Evolutionary conservation across 805 yeast genomes (phyloP).

Genomic region (Yamadazyma scolyti): DNA sequence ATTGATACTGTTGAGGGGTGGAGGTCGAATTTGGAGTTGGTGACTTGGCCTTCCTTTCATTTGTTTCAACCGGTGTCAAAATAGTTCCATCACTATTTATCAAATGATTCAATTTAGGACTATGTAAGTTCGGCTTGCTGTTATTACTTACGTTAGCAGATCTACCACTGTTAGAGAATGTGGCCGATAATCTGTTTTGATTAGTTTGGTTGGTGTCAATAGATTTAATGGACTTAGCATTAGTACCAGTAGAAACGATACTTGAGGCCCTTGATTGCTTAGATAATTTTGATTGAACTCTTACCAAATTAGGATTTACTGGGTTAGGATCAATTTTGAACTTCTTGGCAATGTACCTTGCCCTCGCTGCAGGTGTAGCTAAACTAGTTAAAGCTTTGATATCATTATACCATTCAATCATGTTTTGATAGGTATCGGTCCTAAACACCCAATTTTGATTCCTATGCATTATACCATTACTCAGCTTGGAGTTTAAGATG

Average conservation of each 20-base stretch:
- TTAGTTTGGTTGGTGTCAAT: conserved; percentile 5
- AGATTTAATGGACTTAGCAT: conserved; percentile 6
- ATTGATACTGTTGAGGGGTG: conserved; percentile 1
- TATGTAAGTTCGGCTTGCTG: conserved; percentile 15
- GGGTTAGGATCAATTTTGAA: conserved; percentile 11
- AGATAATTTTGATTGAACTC: conserved; percentile 5
- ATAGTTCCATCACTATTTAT: conserved; percentile 45
- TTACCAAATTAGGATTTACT: conserved; percentile 12
- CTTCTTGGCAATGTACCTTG: conserved; percentile 34
- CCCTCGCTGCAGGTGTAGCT: conserved; percentile 57
- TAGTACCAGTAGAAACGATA: conserved; percentile 6
- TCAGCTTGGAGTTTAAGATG: conserved; percentile 67
- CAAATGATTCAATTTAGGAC: conserved; percentile 37
- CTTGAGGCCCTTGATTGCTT: conserved; percentile 11
- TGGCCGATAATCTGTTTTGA: conserved; percentile 30
- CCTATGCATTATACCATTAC: conserved; percentile 68
- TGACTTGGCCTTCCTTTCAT: conserved; percentile 6
- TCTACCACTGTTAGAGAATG: conserved; percentile 30
- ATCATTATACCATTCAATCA: conserved; percentile 85
- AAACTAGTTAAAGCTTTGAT: conserved; percentile 63
- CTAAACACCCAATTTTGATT: conserved; percentile 95
- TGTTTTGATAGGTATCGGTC: conserved; percentile 73
- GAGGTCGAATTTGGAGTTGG: conserved; percentile 3
- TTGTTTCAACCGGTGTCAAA: conserved; percentile 36
- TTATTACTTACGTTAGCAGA: too few relatives aligned